Conservation (phyloP, 768 basidiomycete genomes). For the Lactarius hatsudake region DNA sequence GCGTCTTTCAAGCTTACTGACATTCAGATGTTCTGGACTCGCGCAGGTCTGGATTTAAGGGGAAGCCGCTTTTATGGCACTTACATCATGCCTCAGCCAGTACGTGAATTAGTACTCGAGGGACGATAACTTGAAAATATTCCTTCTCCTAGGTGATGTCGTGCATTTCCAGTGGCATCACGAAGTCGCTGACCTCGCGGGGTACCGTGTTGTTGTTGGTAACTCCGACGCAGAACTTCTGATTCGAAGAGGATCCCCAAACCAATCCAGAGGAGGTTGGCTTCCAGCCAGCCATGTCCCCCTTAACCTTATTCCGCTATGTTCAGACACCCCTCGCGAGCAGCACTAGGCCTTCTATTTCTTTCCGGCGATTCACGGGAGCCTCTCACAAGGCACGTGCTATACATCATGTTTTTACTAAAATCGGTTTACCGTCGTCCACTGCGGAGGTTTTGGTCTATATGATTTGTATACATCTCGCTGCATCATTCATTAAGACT, state of each 20-base stretch:
- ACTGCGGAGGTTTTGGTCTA: background rate
- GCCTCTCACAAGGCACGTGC: background rate
- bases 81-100: background rate
- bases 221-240: conserved; percentile 11
- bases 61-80: background rate
- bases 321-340: background rate
- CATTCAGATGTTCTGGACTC: background rate
- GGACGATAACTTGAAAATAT: background rate
- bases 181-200: background rate
- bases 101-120: background rate
- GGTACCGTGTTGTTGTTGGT: background rate
- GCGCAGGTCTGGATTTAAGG: background rate
- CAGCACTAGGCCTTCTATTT: conserved; percentile 6
- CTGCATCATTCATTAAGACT: background rate
- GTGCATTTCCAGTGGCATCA: background rate
- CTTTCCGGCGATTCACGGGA: background rate
- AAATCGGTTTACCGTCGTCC: background rate
- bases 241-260: background rate
- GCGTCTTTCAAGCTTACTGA: background rate
- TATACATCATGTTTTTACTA: background rate
- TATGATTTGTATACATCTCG: background rate
- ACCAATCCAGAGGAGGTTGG: background rate
- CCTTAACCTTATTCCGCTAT: background rate
- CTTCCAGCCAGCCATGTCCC: background rate
- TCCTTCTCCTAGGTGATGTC: background rate